These are phyloP conservation scores for Pichia ethanolica DNA, from an alignment of 805 yeast species.

Conservation along the genomic window DNA sequence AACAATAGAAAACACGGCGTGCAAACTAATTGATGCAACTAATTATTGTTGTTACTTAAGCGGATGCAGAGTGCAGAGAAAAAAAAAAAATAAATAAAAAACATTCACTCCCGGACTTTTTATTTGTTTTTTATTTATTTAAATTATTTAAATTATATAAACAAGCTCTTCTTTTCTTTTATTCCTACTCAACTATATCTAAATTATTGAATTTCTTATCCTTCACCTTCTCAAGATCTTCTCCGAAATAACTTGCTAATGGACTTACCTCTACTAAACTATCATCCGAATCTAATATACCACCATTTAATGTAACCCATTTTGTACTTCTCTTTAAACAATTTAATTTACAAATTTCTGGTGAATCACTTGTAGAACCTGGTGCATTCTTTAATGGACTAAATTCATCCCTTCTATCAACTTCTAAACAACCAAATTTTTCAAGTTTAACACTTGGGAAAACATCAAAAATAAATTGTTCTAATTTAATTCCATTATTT, in stretches of 20 bases:
- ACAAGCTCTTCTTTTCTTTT: too few species aligned
- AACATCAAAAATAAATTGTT: slow-evolving; percentile 95
- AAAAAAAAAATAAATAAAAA: too few species aligned
- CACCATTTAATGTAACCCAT: slow-evolving; percentile 76
- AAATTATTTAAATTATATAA: too few species aligned
- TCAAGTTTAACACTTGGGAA: slow-evolving; percentile 67
- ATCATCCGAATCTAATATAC: slow-evolving; percentile 36
- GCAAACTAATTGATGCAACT: too few species aligned
- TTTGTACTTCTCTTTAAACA: slow-evolving; percentile 58
- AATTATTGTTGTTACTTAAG: too few species aligned
- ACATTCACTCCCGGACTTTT: too few species aligned
- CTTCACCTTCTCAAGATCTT: slow-evolving; percentile 38
- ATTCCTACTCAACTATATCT: neutral
- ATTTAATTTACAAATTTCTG: slow-evolving; percentile 68
- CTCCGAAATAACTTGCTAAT: slow-evolving; percentile 66
- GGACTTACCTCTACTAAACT: slow-evolving; percentile 72
- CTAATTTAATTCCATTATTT: slow-evolving; percentile 90
- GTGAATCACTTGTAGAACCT: slow-evolving; percentile 76
- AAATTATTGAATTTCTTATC: neutral
- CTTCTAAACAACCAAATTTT: slow-evolving; percentile 88
- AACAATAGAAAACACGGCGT: too few species aligned
- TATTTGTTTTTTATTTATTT: too few species aligned
- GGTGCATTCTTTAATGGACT: slow-evolving; percentile 91
- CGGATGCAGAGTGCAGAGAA: too few species aligned
- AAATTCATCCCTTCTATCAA: slow-evolving; percentile 75